Conservation (phyloP, 2,329 filamentous ascomycete genomes). For the Biscogniauxia mediterranea region DNA sequence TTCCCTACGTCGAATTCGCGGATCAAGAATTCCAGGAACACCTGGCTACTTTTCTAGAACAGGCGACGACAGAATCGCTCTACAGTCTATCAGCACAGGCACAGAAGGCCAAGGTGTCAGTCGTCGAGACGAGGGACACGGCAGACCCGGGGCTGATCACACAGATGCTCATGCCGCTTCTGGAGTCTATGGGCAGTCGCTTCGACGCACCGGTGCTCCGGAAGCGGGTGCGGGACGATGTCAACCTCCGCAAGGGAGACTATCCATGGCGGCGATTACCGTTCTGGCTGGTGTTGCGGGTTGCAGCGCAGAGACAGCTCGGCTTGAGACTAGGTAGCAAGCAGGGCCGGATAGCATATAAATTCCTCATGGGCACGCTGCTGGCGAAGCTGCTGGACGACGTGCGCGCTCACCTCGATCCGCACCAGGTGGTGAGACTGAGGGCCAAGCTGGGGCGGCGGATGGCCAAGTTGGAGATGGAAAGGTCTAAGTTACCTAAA, state of each 20-base stretch:
- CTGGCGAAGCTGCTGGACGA: slow-evolving; percentile 47
- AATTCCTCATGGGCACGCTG: slow-evolving; percentile 52
- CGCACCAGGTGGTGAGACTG: slow-evolving; percentile 40
- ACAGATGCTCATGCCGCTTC: slow-evolving; percentile 57
- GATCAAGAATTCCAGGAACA: slow-evolving; percentile 44
- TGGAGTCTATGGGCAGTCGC: slow-evolving; percentile 51
- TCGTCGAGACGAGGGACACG: slow-evolving; percentile 58
- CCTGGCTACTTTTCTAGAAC: slow-evolving; percentile 53
- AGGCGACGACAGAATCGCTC: slow-evolving; percentile 52
- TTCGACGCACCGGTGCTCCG: slow-evolving; percentile 38
- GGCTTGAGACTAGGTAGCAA: slow-evolving; percentile 38
- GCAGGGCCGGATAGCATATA: slow-evolving; percentile 51
- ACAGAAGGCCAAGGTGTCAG: slow-evolving; percentile 47
- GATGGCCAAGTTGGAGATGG: slow-evolving; percentile 54
- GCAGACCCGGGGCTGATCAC: slow-evolving; percentile 56
- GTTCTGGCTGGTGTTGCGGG: slow-evolving; percentile 61
- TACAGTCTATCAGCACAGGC: slow-evolving; percentile 51
- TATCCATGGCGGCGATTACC: slow-evolving; percentile 62
- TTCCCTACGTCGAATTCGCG: slow-evolving; percentile 38
- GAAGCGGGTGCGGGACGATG: slow-evolving; percentile 64
- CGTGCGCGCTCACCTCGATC: slow-evolving; percentile 20
- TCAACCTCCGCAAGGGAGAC: slow-evolving; percentile 45
- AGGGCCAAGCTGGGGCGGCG: slow-evolving; percentile 55
- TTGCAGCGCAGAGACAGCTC: slow-evolving; percentile 54
- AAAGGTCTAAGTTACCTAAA: slow-evolving; percentile 28